Base-by-base conservation (phyloP, 305 asterid species). In the Solanum chacoense region DNA sequence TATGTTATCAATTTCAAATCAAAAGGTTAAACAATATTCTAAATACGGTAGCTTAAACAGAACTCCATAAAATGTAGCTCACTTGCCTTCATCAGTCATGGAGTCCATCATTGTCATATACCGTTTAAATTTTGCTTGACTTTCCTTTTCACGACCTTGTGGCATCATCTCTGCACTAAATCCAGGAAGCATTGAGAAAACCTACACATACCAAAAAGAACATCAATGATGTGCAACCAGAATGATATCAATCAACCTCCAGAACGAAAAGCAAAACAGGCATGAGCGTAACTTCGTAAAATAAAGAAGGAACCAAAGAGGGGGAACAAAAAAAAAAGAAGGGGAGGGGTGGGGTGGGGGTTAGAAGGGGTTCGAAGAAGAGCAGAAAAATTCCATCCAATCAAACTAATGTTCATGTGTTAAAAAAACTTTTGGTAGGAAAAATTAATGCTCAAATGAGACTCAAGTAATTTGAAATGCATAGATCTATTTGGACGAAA, bases 41-140 rank as follows among this genome's bases (percentile, higher is more conserved):
- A 18, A 42, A 42, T 80, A 42, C 5, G 20, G 86, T 31, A 83
- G 73, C 73, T 83, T 20, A 50, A 50, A 32, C 28, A 16, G 14
- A 50, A 81, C 37, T 16, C 38, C 31, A 50, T 50, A 45, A 11
- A 45, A 83, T 10, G 86, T 50, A 31, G 87, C 31, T 28, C 73
- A 20, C 87, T 83, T 83, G 87, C 87, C 87, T 94, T 96, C 97
- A 84, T 98, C 93, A 83, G 99, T 98, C 99, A 96, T 96, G 22
- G 99, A 98, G 91, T 98, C 99, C 99, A 95, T 96, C 98, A 98
- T 98, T 77, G 99, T 98, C 99, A 96, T 98, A 89, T 95, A 96
- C 87, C 99, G 93, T 91, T 98, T 98, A 73, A 96, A 90, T 93
- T 98, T 98, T 32, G 99, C 93, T 87, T 96, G 99, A 91, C 98